A percentile compares a stretch with the other conserved stretches of the same genome.
Conservation (phyloP, 2,329 filamentous ascomycete species). For the Harringtonia aguacate region DNA sequence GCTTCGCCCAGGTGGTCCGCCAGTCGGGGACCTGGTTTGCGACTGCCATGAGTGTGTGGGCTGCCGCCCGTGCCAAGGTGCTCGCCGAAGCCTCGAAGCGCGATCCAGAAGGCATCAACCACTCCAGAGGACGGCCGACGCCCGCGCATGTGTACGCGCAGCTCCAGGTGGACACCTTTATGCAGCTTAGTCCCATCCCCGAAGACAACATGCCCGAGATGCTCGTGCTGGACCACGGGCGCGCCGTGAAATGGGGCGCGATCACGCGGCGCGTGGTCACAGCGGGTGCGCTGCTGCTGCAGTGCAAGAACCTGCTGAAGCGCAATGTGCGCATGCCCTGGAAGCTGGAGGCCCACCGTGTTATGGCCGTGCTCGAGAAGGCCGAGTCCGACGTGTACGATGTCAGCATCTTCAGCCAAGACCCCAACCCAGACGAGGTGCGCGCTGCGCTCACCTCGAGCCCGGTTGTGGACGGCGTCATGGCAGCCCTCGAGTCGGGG, state of each 20-base stretch:
- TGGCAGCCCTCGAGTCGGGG: slow-evolving; percentile 51
- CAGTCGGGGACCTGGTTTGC: slow-evolving; percentile 37
- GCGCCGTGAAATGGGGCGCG: slow-evolving; percentile 46
- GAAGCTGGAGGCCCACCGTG: slow-evolving; percentile 63
- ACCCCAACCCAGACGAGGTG: neutral
- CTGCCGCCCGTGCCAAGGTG: slow-evolving; percentile 51
- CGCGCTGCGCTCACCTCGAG: neutral
- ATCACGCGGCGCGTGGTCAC: slow-evolving; percentile 58
- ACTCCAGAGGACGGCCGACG: slow-evolving; percentile 51
- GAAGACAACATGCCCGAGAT: slow-evolving; percentile 57
- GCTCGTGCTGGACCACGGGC: slow-evolving; percentile 55
- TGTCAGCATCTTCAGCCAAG: neutral
- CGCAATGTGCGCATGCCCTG: slow-evolving; percentile 68
- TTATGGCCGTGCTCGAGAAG: slow-evolving; percentile 55
- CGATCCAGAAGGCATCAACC: slow-evolving; percentile 57
- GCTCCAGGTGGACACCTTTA: slow-evolving; percentile 64
- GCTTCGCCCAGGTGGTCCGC: slow-evolving; percentile 53
- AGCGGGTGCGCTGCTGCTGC: slow-evolving; percentile 63
- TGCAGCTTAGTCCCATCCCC: slow-evolving; percentile 44
- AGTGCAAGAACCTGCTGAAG: slow-evolving; percentile 75
- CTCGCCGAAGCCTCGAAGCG: slow-evolving; percentile 54
- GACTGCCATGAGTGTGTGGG: slow-evolving; percentile 58
- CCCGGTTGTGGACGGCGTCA: slow-evolving; percentile 46
- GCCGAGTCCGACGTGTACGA: slow-evolving; percentile 23
- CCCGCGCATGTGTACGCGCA: slow-evolving; percentile 65